phyloP scores from a whole-genome alignment of 257 asterid genomes.

The Vinca minor region DNA sequence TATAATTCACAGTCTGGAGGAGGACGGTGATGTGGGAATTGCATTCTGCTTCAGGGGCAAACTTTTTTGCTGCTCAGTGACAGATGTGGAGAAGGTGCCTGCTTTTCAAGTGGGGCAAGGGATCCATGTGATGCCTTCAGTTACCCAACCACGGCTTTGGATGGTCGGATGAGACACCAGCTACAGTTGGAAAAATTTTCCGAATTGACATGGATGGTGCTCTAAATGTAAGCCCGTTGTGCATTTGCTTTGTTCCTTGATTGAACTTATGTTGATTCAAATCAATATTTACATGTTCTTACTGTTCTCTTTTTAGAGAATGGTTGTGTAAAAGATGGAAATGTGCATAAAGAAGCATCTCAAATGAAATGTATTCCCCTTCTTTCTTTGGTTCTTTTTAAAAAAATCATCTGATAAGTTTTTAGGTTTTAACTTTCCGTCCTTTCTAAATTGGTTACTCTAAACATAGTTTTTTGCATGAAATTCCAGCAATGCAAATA shows the following conservation, averaged over 20 bases:
- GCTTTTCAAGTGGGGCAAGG: conserved; percentile 88
- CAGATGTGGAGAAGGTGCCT: conserved; percentile 85
- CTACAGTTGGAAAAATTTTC: conserved; percentile 74
- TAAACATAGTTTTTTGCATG: neutral
- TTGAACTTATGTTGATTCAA: neutral
- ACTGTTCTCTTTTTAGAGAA: neutral
- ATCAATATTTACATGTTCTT: no score
- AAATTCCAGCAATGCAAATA: neutral
- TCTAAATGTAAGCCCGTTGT: conserved; percentile 52
- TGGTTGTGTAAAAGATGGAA: neutral
- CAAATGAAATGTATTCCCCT: neutral
- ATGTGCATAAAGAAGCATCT: neutral
- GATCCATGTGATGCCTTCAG: conserved; percentile 66
- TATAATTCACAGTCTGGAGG: conserved; percentile 91
- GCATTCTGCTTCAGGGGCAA: conserved; percentile 96
- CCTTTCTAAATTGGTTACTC: neutral
- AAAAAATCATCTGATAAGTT: neutral
- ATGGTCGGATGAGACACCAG: conserved; percentile 91
- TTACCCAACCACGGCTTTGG: conserved; percentile 93
- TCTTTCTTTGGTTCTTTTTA: neutral
- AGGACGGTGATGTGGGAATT: conserved; percentile 93
- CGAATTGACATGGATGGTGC: conserved; percentile 96
- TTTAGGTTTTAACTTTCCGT: neutral
- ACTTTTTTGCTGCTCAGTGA: conserved; percentile 78
- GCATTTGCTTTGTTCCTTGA: conserved; percentile 10